Base-by-base conservation (phyloP, 2,329 filamentous ascomycete species). In the Teratosphaeria pseudoeucalypti region DNA sequence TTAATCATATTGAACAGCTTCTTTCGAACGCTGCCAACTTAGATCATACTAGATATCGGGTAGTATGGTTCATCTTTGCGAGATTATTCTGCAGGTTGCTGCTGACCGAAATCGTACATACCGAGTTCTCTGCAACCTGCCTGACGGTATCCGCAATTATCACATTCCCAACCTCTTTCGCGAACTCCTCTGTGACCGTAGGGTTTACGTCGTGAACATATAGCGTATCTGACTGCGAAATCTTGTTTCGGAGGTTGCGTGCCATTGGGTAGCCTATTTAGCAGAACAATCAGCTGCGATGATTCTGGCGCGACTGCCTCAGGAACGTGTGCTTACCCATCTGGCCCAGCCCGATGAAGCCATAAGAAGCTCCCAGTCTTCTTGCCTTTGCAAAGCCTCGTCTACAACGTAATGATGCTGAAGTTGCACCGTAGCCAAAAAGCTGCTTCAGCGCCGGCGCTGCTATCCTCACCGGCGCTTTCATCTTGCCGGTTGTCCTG, bases 191-290 rank as follows among this genome's bases (percentile, higher is more conserved):
- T 1, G 80, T 78, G 2, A 81, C 77, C 43, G 79, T 76, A 19
- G 77, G 72, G 68, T 89, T 88, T 62, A 87, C 79, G 70, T 90
- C 87, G 67, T 84, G 83, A 34, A 90, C 74, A 61, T 84, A 77
- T 55, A 90, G 72, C 0, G 77, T 83, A 70, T 90, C 87, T 10
- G 79, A 77, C 26, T 77, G 74, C 3, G 85, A 82, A 34, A 88
- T 80, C 71, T 88, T 89, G 43, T 82, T 78, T 66, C 85, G 81
- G 5, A 90, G 77, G 67, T 89, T 90, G 71, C 79, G 82, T 39
- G 87, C 87, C 87, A 90, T 90, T 55, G 85, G 82, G 65, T 85
- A 89, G 55, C 87, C 86, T 87, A 62, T 23, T 27, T 10, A 32
- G 27, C 16, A n/a, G 26, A 11, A 34, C 14, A 6, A 57, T 34